A percentile compares a stretch with the other conserved stretches of the same genome.
These are phyloP conservation scores for Fraxinus angustifolia DNA, from an alignment of 305 asterid genomes.

Conservation along the genomic window DNA sequence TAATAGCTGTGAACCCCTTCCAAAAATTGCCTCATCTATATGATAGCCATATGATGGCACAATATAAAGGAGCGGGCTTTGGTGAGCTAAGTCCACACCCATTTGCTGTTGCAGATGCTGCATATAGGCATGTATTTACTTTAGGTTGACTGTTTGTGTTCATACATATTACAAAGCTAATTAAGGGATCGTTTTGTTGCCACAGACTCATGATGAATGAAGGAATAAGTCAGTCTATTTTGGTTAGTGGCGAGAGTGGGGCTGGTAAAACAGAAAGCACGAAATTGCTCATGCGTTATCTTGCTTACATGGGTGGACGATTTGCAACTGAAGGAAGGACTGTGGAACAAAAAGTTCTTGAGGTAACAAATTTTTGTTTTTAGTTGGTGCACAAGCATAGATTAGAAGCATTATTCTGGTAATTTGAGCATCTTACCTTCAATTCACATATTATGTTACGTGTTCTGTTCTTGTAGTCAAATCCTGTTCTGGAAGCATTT, in stretches of 20 bases:
- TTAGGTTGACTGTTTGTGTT: slow-evolving; percentile 14
- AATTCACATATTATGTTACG: slow-evolving; percentile 7
- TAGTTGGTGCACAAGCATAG: background rate
- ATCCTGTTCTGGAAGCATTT: slow-evolving; percentile 74
- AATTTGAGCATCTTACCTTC: background rate
- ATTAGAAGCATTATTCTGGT: background rate
- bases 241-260: slow-evolving; percentile 93
- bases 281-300: slow-evolving; percentile 73
- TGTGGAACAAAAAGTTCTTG: slow-evolving; percentile 80
- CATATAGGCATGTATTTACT: slow-evolving; percentile 59
- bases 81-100: slow-evolving; percentile 94
- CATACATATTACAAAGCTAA: background rate
- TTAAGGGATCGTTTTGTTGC: slow-evolving; percentile 12
- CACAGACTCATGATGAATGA: slow-evolving; percentile 80
- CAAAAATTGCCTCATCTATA: slow-evolving; percentile 84
- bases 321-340: slow-evolving; percentile 63
- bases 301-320: slow-evolving; percentile 90
- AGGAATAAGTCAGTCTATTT: slow-evolving; percentile 70
- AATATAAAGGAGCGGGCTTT: slow-evolving; percentile 84
- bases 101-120: slow-evolving; percentile 92
- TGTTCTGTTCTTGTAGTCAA: slow-evolving; percentile 50
- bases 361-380: slow-evolving; percentile 37
- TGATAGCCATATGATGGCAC: slow-evolving; percentile 89
- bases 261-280: slow-evolving; percentile 95
- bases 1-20: slow-evolving; percentile 86